These are phyloP conservation scores for Citropsis articulata DNA, from an alignment of 345 rosid species.

Conservation along the genomic window DNA sequence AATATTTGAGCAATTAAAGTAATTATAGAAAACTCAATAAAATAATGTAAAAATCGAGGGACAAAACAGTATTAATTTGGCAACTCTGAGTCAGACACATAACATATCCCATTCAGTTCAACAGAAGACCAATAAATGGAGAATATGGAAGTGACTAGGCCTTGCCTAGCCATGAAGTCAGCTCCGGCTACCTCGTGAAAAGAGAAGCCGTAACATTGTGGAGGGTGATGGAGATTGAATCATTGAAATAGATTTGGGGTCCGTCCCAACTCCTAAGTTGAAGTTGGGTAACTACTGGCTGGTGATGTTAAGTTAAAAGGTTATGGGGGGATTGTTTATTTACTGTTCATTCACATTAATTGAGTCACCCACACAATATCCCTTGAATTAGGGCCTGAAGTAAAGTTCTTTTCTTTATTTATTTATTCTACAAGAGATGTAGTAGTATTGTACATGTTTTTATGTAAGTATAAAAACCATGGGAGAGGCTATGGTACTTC, in stretches of 20 bases:
- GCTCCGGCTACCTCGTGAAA: no score
- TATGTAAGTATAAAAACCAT: no score
- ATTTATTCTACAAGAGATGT: neutral
- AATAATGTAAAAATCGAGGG: neutral
- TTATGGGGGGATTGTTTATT: slow-evolving; percentile 3
- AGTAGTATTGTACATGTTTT: no score
- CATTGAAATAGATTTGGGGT: no score
- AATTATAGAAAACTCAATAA: no score
- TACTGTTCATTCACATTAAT: slow-evolving; percentile 13
- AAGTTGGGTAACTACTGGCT: no score
- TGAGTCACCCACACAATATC: neutral
- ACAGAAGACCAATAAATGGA: neutral
- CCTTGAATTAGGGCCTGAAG: neutral
- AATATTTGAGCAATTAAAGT: neutral
- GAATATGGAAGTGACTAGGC: neutral
- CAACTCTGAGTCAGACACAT: neutral
- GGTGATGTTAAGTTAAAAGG: neutral
- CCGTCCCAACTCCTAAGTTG: no score
- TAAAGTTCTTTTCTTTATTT: neutral
- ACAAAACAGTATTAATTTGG: neutral
- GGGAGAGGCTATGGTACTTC: neutral
- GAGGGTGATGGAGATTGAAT: no score
- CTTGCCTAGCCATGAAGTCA: neutral
- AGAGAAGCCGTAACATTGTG: no score
- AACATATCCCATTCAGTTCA: neutral